These are phyloP conservation scores for Amanita exitialis DNA, from an alignment of 768 basidiomycete genomes.

Conservation along the genomic window DNA sequence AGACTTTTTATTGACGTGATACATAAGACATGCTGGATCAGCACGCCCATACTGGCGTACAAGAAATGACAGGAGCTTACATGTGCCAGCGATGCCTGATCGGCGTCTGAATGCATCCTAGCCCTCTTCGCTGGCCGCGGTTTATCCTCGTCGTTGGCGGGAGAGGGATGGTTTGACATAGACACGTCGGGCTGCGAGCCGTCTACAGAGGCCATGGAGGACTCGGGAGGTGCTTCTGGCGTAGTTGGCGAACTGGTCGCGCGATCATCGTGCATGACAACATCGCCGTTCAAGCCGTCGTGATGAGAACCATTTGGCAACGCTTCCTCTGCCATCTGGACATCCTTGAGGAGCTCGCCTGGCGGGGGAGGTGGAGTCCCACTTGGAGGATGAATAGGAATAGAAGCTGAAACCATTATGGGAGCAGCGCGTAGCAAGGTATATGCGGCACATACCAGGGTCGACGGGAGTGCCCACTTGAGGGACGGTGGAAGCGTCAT, in stretches of 20 bases:
- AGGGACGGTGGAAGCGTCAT: conserved; percentile 34
- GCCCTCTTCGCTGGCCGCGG: conserved; percentile 82
- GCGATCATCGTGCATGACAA: conserved; percentile 30
- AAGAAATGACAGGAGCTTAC: conserved; percentile 40
- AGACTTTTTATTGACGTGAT: conserved; percentile 41
- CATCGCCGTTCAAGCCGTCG: conserved; percentile 20
- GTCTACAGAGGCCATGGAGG: conserved; percentile 27
- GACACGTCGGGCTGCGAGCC: conserved; percentile 2
- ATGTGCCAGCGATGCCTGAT: conserved; percentile 63
- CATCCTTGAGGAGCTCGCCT: conserved; percentile 38
- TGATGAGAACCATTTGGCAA: conserved; percentile 18
- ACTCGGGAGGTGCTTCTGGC: conserved; percentile 27
- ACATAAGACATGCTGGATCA: conserved; percentile 29
- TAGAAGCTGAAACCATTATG: conserved; percentile 24
- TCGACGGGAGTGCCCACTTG: conserved; percentile 35
- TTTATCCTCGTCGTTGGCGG: conserved; percentile 45
- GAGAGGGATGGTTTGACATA: conserved; percentile 21
- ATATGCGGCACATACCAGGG: conserved; percentile 32
- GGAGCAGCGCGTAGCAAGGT: conserved; percentile 9
- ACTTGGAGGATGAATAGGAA: conserved; percentile 32
- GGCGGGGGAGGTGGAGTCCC: conserved; percentile 34
- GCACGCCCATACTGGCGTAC: conserved; percentile 45
- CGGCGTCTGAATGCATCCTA: conserved; percentile 65
- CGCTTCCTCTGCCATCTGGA: conserved; percentile 42
- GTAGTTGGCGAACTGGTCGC: conserved; percentile 29